phyloP scores from a whole-genome alignment of 495 filamentous ascomycete genomes.

The Aspergillus diversus region DNA sequence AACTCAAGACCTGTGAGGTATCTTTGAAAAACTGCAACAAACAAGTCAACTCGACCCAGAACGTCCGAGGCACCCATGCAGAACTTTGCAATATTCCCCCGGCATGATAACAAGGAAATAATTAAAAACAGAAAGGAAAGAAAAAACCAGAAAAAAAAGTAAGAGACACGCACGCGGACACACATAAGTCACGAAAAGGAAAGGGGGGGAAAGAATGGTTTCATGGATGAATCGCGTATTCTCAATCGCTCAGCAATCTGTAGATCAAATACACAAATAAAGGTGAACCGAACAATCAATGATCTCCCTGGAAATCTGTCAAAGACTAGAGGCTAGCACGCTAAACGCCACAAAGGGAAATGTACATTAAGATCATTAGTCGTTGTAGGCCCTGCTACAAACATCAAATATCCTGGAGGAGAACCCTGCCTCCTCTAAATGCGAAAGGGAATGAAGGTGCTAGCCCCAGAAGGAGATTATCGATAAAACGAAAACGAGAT shows the following conservation, averaged over 20 bases:
- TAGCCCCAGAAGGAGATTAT: background rate
- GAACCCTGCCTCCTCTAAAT: conserved; percentile 1
- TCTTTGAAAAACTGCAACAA: conserved; percentile 20
- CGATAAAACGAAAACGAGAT: background rate
- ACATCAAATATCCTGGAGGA: conserved; percentile 15
- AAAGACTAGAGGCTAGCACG: conserved; percentile 17
- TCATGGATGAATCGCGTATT: conserved; percentile 4
- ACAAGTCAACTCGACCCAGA: conserved; percentile 9
- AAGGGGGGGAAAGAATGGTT: conserved; percentile 2
- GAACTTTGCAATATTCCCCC: background rate
- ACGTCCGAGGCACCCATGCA: conserved; percentile 10
- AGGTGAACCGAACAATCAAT: background rate
- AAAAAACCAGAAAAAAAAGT: conserved; percentile 5
- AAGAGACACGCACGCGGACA: no score
- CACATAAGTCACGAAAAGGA: background rate
- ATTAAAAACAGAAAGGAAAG: conserved; percentile 9
- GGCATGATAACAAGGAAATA: conserved; percentile 12
- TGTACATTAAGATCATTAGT: conserved; percentile 32
- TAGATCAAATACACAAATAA: conserved; percentile 13
- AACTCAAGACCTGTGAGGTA: conserved; percentile 17
- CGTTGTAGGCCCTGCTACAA: conserved; percentile 45
- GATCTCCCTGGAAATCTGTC: conserved; percentile 10
- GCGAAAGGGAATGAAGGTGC: conserved; percentile 19
- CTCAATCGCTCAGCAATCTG: background rate
- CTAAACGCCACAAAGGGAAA: conserved; percentile 24